A percentile compares a stretch with the other conserved stretches of the same genome.
Conservation (phyloP, 106 monocot genomes). For the Iris macrosiphon region DNA sequence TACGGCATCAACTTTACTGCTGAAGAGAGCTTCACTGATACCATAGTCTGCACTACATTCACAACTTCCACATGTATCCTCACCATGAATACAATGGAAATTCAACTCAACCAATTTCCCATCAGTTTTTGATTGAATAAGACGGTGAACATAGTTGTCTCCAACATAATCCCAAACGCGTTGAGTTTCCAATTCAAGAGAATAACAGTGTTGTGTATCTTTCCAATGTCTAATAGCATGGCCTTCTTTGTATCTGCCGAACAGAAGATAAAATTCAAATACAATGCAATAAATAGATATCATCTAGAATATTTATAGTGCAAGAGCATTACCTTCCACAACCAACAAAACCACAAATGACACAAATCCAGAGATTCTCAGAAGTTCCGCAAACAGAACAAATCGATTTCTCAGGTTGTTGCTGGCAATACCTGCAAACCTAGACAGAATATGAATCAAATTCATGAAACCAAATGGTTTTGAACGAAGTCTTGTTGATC, state of each 20-base stretch:
- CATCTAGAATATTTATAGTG: no score
- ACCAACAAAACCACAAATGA: conserved; percentile 78
- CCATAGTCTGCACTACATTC: conserved; percentile 43
- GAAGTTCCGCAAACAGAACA: conserved; percentile 68
- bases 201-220: conserved; percentile 96
- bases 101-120: conserved; percentile 89
- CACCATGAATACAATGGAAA: conserved; percentile 31
- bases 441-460: conserved; percentile 14
- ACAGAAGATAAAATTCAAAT: not conserved
- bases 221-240: conserved; percentile 93
- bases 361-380: conserved; percentile 83
- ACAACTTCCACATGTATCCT: conserved; percentile 40
- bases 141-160: conserved; percentile 92
- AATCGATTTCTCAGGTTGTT: conserved; percentile 72
- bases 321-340: conserved; percentile 63
- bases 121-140: conserved; percentile 98
- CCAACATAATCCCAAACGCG: conserved; percentile 96
- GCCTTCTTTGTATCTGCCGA: conserved; percentile 69
- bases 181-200: conserved; percentile 82
- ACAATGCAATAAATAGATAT: not conserved
- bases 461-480: not conserved
- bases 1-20: conserved; percentile 94
- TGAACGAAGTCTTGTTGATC: no score
- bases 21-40: conserved; percentile 52
- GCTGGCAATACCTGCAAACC: conserved; percentile 97